Conservation (phyloP, 139 green algal species). For the Tetradesmus lagerheimii region DNA sequence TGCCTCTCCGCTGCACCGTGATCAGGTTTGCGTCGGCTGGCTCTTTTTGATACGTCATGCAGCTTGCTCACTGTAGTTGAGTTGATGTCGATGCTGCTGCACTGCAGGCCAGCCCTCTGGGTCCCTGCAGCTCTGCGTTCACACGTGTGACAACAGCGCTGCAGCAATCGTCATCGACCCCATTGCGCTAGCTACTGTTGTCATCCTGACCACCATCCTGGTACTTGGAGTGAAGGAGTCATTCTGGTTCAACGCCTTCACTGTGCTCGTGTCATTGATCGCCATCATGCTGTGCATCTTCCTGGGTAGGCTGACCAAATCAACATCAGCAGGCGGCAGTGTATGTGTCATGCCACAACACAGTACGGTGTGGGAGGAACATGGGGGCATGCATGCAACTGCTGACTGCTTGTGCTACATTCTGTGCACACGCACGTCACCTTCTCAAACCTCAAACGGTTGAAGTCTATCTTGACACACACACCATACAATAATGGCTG, state of each 20-base stretch:
- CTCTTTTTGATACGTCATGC: too few relatives aligned
- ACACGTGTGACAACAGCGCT: background rate
- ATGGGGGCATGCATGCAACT: background rate
- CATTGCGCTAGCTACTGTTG: background rate
- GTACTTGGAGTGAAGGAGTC: slow-evolving; percentile 3
- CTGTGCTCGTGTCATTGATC: slow-evolving; percentile 2
- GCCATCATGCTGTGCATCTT: slow-evolving; percentile 13
- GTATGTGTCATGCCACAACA: background rate
- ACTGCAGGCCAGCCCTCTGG: slow-evolving; percentile 6
- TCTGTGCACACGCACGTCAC: background rate
- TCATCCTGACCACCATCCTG: slow-evolving; percentile 6
- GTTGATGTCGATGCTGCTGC: background rate
- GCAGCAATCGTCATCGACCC: background rate
- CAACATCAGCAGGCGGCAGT: background rate
- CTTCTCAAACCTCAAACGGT: too few relatives aligned
- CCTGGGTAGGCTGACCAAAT: background rate
- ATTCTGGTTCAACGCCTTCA: slow-evolving; percentile 7
- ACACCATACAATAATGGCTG: background rate
- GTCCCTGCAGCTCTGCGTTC: background rate
- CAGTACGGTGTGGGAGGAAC: background rate
- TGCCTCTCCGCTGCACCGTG: too few relatives aligned
- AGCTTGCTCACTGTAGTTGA: background rate
- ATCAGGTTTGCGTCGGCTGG: background rate
- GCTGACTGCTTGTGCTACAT: background rate
- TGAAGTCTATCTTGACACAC: too few relatives aligned